Conservation (phyloP, 305 asterid genomes). For the Fraxinus nigra region DNA sequence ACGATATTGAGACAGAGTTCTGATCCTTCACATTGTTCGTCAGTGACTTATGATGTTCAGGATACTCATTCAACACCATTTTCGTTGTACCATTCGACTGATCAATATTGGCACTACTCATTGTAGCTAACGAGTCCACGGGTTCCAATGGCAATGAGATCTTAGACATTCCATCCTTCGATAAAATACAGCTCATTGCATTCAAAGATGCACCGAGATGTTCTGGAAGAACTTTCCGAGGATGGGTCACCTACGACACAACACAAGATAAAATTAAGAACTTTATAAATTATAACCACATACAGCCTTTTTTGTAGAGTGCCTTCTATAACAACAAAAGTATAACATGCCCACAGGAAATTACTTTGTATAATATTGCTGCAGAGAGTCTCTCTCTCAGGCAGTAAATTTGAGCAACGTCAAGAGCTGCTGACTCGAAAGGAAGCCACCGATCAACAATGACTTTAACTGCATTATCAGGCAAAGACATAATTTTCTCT, state of each 20-base stretch:
- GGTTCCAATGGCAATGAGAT: slow-evolving; percentile 41
- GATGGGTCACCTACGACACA: slow-evolving; percentile 52
- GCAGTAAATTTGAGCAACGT: slow-evolving; percentile 90
- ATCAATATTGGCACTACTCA: slow-evolving; percentile 43
- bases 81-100: slow-evolving; percentile 26
- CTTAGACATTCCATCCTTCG: slow-evolving; percentile 71
- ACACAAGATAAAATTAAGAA: background rate
- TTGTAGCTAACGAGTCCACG: slow-evolving; percentile 41
- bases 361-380: slow-evolving; percentile 69
- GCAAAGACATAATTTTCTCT: slow-evolving; percentile 64
- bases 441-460: slow-evolving; percentile 83
- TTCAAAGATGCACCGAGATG: slow-evolving; percentile 57
- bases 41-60: slow-evolving; percentile 30
- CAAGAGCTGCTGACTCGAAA: slow-evolving; percentile 72
- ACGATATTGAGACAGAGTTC: slow-evolving; percentile 17
- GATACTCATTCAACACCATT: slow-evolving; percentile 18
- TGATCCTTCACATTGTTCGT: slow-evolving; percentile 18
- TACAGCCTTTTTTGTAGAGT: background rate
- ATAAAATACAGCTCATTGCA: slow-evolving; percentile 55
- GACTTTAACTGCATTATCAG: slow-evolving; percentile 66
- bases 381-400: slow-evolving; percentile 81
- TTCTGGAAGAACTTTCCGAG: slow-evolving; percentile 61
- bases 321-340: background rate
- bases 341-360: background rate
- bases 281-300: background rate